Conservation (phyloP, 768 basidiomycete species). For the Hemileccinum rubropunctum region DNA sequence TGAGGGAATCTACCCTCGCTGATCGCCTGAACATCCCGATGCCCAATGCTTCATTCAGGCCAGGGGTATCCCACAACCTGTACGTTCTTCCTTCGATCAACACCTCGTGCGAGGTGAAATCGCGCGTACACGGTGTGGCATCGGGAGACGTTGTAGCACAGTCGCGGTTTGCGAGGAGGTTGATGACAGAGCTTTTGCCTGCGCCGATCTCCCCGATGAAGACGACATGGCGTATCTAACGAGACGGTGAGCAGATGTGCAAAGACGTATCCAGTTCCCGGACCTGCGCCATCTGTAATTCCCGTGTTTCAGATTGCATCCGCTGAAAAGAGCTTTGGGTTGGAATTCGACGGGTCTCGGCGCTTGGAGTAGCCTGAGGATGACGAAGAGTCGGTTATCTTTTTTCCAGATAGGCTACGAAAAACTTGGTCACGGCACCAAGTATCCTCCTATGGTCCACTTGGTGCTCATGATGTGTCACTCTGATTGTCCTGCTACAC, state of each 20-base stretch:
- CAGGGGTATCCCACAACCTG: slow-evolving; percentile 34
- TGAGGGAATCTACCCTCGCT: slow-evolving; percentile 8
- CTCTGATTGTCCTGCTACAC: no score
- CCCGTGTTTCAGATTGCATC: not conserved
- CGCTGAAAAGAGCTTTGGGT: not conserved
- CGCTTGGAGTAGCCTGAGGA: no score
- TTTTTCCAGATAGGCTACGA: no score
- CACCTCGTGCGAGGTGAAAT: slow-evolving; percentile 21
- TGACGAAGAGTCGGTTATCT: no score
- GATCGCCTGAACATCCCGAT: slow-evolving; percentile 9
- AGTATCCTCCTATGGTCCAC: no score
- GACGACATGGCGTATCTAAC: slow-evolving; percentile 29
- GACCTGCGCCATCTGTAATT: slow-evolving; percentile 7
- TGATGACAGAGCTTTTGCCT: slow-evolving; percentile 43
- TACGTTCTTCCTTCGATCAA: slow-evolving; percentile 15
- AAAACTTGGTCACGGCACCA: no score
- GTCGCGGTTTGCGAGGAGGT: slow-evolving; percentile 32
- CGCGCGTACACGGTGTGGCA: slow-evolving; percentile 32
- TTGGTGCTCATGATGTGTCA: no score
- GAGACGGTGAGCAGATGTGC: slow-evolving; percentile 1
- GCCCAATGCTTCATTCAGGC: slow-evolving; percentile 17
- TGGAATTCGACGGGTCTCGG: not conserved
- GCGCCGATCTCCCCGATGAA: slow-evolving; percentile 36
- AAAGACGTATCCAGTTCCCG: not conserved
- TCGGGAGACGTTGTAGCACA: slow-evolving; percentile 27